Evolutionary conservation across 2,329 filamentous ascomycete species (phyloP).

Genomic region (Talaromyces sp.): DNA sequence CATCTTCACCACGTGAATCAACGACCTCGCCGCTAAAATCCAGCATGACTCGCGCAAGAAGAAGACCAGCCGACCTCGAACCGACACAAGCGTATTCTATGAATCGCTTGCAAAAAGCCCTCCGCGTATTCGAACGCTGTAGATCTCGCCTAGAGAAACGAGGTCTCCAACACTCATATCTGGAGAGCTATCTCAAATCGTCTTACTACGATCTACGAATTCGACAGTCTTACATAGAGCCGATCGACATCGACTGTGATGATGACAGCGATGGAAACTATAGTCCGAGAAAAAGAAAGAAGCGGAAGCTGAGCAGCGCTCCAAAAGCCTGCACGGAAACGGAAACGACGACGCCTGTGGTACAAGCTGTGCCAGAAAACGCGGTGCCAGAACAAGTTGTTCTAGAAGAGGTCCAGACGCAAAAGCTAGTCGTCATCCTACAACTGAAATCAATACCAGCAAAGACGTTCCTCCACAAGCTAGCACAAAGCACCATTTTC

Average conservation of each 20-base stretch:
- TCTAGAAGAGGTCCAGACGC: neutral
- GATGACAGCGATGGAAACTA: neutral
- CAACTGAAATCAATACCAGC: conserved; percentile 1
- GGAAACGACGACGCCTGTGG: neutral
- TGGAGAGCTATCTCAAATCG: conserved; percentile 2
- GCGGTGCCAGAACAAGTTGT: neutral
- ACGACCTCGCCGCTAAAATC: neutral
- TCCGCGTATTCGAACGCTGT: conserved; percentile 2
- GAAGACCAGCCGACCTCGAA: neutral
- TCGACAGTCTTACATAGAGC: neutral
- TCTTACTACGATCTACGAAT: conserved; percentile 19
- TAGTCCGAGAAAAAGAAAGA: neutral
- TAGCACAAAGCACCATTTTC: neutral
- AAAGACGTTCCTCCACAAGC: neutral
- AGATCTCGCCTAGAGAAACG: conserved; percentile 20
- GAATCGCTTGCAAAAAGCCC: conserved; percentile 4
- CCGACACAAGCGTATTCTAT: conserved; percentile 3
- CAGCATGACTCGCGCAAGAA: neutral
- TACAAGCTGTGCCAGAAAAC: too few relatives aligned
- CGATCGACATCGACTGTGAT: conserved; percentile 1
- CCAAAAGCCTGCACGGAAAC: neutral
- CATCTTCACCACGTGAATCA: neutral
- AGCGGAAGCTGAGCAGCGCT: neutral
- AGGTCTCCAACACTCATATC: conserved; percentile 14
- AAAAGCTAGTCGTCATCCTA: neutral